phyloP scores from a whole-genome alignment of 2,329 filamentous ascomycete genomes.

The Parascedosporium putredinis region DNA sequence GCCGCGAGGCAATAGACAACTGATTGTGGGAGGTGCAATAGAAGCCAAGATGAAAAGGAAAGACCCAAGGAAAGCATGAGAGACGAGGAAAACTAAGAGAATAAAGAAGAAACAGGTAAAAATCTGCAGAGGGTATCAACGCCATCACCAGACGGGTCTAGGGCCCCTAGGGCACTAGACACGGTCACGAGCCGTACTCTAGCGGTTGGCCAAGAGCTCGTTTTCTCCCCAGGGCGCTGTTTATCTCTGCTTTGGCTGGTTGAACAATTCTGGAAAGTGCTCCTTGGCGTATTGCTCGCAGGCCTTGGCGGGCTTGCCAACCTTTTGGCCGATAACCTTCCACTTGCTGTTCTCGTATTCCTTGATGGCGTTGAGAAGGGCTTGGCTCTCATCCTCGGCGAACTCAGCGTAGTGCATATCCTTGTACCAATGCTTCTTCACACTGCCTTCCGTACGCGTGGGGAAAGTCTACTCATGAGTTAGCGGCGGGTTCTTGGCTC shows the following conservation, averaged over 20 bases:
- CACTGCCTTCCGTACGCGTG: conserved; percentile 85
- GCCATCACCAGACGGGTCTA: background rate
- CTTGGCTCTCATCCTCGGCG: conserved; percentile 83
- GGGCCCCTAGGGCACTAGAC: background rate
- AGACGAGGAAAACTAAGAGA: background rate
- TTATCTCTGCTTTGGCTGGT: conserved; percentile 9
- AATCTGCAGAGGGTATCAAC: conserved; percentile 5
- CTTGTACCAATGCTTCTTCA: conserved; percentile 99
- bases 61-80: background rate
- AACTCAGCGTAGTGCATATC: conserved; percentile 99
- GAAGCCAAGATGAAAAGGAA: background rate
- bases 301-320: conserved; percentile 91
- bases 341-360: conserved; percentile 98
- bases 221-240: background rate
- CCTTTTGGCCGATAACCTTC: conserved; percentile 94
- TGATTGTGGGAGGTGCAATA: background rate
- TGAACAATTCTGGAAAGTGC: conserved; percentile 54
- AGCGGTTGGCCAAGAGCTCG: background rate
- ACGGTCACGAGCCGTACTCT: background rate
- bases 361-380: conserved; percentile 86
- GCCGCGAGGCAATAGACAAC: conserved; percentile 4
- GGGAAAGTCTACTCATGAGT: conserved; percentile 65
- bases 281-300: conserved; percentile 86
- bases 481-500: background rate
- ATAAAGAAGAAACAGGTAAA: background rate